These are phyloP conservation scores for Cystobasidium onofrii DNA, from an alignment of 768 basidiomycete genomes.

Conservation along the genomic window DNA sequence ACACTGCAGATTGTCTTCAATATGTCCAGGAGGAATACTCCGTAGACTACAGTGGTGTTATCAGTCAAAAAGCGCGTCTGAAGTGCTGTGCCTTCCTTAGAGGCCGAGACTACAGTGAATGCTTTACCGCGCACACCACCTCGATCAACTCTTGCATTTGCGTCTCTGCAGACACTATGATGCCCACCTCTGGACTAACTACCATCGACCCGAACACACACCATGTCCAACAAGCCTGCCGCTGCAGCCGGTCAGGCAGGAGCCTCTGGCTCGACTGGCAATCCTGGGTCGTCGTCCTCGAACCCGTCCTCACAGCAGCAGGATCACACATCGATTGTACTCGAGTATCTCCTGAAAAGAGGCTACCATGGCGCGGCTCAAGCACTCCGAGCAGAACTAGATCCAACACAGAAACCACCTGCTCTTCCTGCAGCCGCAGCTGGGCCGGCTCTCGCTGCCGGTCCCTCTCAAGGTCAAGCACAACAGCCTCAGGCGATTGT, in stretches of 20 bases:
- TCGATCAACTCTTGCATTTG: no score
- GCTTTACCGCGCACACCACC: no score
- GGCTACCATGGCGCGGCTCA: constrained; percentile 15
- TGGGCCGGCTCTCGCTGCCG: neutral
- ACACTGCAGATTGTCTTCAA: no score
- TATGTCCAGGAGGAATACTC: no score
- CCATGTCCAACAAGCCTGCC: neutral
- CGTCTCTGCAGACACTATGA: no score
- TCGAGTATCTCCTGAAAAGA: constrained; percentile 27
- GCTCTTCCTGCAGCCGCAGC: neutral
- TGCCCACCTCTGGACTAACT: no score
- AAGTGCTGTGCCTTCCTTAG: no score
- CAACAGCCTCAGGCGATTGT: neutral
- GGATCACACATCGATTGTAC: constrained; percentile 27
- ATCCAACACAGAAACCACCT: neutral
- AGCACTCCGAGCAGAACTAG: constrained; percentile 11
- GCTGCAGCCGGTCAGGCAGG: neutral
- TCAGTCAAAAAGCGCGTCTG: no score
- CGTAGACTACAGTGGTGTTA: no score
- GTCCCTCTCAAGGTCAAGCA: neutral
- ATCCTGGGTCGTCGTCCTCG: neutral
- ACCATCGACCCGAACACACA: neutral
- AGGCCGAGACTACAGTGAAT: no score
- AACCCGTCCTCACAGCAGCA: neutral
- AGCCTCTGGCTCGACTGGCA: neutral